A percentile compares a stretch with the other conserved stretches of the same genome.
These are phyloP conservation scores for Alternaria sp. DNA, from an alignment of 2,329 filamentous ascomycete species.

Conservation along the genomic window DNA sequence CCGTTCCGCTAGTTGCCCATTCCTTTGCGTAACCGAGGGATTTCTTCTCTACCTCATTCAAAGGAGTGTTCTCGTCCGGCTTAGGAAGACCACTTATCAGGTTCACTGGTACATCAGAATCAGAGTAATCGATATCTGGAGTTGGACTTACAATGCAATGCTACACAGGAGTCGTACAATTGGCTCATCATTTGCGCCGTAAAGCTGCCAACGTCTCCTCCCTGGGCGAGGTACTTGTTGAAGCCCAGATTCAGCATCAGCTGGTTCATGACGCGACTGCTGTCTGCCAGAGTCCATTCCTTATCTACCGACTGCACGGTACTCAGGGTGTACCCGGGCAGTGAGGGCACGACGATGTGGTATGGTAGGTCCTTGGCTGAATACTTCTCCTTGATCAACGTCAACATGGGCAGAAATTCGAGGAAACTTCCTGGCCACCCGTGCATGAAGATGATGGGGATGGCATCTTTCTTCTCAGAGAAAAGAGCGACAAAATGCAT, in stretches of 20 bases:
- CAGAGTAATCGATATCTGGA: background rate
- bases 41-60: slow-evolving; percentile 26
- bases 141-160: slow-evolving; percentile 32
- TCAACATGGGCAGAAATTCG: slow-evolving; percentile 63
- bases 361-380: slow-evolving; percentile 59
- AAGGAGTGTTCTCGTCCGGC: slow-evolving; percentile 22
- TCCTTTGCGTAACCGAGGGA: slow-evolving; percentile 11
- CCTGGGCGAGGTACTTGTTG: slow-evolving; percentile 61
- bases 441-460: slow-evolving; percentile 61
- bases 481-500: slow-evolving; percentile 65
- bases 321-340: slow-evolving; percentile 64
- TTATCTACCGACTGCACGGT: slow-evolving; percentile 54
- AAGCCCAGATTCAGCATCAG: slow-evolving; percentile 65
- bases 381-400: slow-evolving; percentile 57
- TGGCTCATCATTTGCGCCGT: slow-evolving; percentile 50
- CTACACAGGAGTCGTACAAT: slow-evolving; percentile 59
- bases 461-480: slow-evolving; percentile 59
- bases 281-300: slow-evolving; percentile 52
- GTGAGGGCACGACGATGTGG: slow-evolving; percentile 63
- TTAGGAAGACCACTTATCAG: slow-evolving; percentile 16
- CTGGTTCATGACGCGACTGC: slow-evolving; percentile 56
- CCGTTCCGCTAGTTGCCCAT: slow-evolving; percentile 54
- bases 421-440: slow-evolving; percentile 64
- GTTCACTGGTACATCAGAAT: slow-evolving; percentile 31
- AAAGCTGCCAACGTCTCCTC: slow-evolving; percentile 63